These are phyloP conservation scores for Ogataea wickerhamii DNA, from an alignment of 805 yeast genomes.

Conservation along the genomic window DNA sequence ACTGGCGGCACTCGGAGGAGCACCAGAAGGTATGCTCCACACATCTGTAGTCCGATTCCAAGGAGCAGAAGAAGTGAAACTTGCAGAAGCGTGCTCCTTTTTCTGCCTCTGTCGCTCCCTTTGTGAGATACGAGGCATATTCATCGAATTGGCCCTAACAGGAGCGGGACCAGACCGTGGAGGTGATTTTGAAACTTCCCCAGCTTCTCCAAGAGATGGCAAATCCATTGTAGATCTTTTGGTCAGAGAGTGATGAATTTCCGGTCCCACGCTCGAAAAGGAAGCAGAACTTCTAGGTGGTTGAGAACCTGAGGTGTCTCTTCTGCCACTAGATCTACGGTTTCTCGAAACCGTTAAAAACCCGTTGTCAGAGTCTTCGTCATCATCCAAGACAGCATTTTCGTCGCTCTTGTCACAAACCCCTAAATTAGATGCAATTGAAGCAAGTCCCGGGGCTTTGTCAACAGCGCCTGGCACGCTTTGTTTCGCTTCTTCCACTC, in stretches of 20 bases:
- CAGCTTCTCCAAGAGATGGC: not conserved
- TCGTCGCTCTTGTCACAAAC: conserved; percentile 8
- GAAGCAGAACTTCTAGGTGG: not conserved
- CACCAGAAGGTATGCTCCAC: not conserved
- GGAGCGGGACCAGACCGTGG: conserved; percentile 7
- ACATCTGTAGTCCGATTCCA: conserved; percentile 9
- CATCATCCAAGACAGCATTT: conserved; percentile 26
- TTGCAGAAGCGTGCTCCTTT: conserved; percentile 18
- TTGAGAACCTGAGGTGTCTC: conserved; percentile 2
- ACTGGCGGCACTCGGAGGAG: not conserved
- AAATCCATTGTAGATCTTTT: not conserved
- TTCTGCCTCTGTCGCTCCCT: conserved; percentile 52
- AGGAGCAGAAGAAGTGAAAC: conserved; percentile 3
- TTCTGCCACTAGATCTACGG: conserved; percentile 27
- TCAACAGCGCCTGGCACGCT: conserved; percentile 23
- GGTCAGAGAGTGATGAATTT: not conserved
- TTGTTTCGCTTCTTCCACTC: conserved; percentile 20
- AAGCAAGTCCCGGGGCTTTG: conserved; percentile 10
- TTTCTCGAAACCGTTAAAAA: conserved; percentile 34
- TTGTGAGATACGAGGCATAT: conserved; percentile 49
- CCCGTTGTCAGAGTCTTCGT: conserved; percentile 27
- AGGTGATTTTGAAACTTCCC: not conserved
- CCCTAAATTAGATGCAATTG: conserved; percentile 2
- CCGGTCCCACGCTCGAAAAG: not conserved
- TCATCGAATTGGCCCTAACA: conserved; percentile 33